Evolutionary conservation across 768 basidiomycete species (phyloP).

Genomic region (Auriscalpium vulgare): DNA sequence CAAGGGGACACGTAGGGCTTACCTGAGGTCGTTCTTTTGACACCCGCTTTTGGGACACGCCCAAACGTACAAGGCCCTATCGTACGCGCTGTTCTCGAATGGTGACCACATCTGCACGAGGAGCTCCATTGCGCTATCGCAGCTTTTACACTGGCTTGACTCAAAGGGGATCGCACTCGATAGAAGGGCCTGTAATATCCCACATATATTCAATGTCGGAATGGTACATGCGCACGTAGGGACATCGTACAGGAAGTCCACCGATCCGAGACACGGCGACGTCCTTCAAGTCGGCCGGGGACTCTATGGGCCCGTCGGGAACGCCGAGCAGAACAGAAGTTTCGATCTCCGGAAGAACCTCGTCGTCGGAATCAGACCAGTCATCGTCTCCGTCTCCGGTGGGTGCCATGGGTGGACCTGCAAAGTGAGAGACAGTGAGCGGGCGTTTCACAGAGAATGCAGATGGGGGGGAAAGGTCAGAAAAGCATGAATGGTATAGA

Average conservation of each 20-base stretch:
- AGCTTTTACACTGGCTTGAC: slow-evolving; percentile 65
- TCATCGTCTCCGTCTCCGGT: slow-evolving; percentile 36
- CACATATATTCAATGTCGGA: slow-evolving; percentile 32
- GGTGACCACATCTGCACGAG: slow-evolving; percentile 89
- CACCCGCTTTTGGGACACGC: slow-evolving; percentile 65
- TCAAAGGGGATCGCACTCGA: slow-evolving; percentile 51
- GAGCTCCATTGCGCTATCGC: slow-evolving; percentile 69
- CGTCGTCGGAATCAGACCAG: slow-evolving; percentile 77
- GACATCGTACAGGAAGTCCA: slow-evolving; percentile 79
- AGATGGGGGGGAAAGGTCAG: slow-evolving; percentile 23
- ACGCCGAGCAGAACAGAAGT: slow-evolving; percentile 74
- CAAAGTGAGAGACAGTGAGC: slow-evolving; percentile 9
- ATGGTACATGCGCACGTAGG: slow-evolving; percentile 37
- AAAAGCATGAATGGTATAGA: slow-evolving; percentile 89
- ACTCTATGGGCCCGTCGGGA: slow-evolving; percentile 65
- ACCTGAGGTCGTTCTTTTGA: slow-evolving; percentile 76
- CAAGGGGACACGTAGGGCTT: slow-evolving; percentile 22
- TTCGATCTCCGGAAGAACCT: slow-evolving; percentile 44
- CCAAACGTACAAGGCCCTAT: slow-evolving; percentile 82
- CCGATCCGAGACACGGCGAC: slow-evolving; percentile 85
- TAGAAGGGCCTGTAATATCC: slow-evolving; percentile 56
- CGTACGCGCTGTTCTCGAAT: slow-evolving; percentile 76
- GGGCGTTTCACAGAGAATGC: slow-evolving; percentile 3
- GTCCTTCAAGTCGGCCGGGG: slow-evolving; percentile 53
- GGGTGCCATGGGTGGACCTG: slow-evolving; percentile 29